These are phyloP conservation scores for Nitzschia sp. DNA, from an alignment of 108 stramenopile genomes.

Conservation along the genomic window DNA sequence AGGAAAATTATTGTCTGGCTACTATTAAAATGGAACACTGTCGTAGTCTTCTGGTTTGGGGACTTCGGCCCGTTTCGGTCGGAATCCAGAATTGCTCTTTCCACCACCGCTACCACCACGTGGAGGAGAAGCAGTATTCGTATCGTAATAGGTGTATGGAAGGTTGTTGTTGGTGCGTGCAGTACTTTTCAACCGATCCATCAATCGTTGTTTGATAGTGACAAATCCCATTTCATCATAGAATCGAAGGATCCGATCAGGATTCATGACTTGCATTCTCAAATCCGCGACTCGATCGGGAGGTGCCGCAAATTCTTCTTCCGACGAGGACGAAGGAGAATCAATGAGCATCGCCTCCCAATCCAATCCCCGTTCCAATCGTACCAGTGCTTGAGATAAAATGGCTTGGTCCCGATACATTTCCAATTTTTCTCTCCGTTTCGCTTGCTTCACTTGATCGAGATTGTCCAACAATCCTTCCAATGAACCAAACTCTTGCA, in stretches of 20 bases:
- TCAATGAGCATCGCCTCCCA: conserved; percentile 32
- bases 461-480: conserved; percentile 53
- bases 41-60: conserved; percentile 61
- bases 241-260: conserved; percentile 53
- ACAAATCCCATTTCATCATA: conserved; percentile 67
- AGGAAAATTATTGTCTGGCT: too few species aligned
- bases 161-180: too few species aligned
- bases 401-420: conserved; percentile 50
- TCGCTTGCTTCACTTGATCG: conserved; percentile 61
- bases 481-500: conserved; percentile 70
- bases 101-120: neutral
- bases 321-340: neutral
- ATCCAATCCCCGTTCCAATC: conserved; percentile 40
- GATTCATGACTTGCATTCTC: conserved; percentile 49
- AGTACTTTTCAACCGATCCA: conserved; percentile 25
- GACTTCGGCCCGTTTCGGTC: conserved; percentile 40
- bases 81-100: neutral
- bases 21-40: conserved; percentile 70
- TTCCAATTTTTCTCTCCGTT: conserved; percentile 62
- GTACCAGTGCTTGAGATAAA: conserved; percentile 50
- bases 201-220: conserved; percentile 39
- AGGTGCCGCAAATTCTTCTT: neutral
- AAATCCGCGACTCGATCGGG: conserved; percentile 27
- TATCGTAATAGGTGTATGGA: neutral
- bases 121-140: neutral